phyloP scores from a whole-genome alignment of 2,329 filamentous ascomycete genomes.

The Gnomoniopsis sp. region DNA sequence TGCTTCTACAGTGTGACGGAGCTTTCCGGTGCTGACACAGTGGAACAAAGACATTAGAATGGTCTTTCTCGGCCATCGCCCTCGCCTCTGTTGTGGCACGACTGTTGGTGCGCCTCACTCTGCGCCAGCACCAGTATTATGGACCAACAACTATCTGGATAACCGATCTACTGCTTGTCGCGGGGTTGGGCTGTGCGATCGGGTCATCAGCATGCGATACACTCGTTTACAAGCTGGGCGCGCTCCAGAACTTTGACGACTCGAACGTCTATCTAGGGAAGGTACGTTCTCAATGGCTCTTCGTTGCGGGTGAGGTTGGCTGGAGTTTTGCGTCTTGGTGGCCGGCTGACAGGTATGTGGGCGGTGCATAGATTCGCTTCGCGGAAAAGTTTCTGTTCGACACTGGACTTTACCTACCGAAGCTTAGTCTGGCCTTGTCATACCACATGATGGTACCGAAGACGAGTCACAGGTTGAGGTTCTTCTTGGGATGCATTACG shows the following conservation, averaged over 20 bases:
- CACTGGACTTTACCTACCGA: constrained; percentile 18
- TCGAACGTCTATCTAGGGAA: not conserved
- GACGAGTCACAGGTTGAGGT: constrained; percentile 3
- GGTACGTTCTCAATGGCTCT: not conserved
- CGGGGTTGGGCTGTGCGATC: constrained; percentile 5
- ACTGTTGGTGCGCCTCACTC: constrained; percentile 9
- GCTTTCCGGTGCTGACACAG: not conserved
- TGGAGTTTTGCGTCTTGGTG: not conserved
- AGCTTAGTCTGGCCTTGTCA: constrained; percentile 13
- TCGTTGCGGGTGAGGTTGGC: too few species aligned
- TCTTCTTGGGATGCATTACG: not conserved
- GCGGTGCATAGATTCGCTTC: constrained; percentile 10
- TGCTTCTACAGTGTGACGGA: not conserved
- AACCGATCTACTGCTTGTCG: constrained; percentile 11
- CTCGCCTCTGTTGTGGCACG: constrained; percentile 12
- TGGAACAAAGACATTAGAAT: constrained; percentile 6
- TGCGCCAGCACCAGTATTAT: constrained; percentile 6
- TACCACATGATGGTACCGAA: constrained; percentile 15
- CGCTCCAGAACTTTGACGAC: not conserved
- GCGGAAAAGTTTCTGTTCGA: constrained; percentile 16
- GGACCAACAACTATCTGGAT: not conserved
- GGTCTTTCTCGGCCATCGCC: constrained; percentile 10
- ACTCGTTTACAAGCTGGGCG: constrained; percentile 6
- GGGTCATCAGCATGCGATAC: constrained; percentile 17
- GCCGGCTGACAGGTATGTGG: not conserved